Evolutionary conservation across 257 asterid species (phyloP), one percentile per base, ranked within the genome.

Genomic region (Anisodus acutangulus): DNA sequence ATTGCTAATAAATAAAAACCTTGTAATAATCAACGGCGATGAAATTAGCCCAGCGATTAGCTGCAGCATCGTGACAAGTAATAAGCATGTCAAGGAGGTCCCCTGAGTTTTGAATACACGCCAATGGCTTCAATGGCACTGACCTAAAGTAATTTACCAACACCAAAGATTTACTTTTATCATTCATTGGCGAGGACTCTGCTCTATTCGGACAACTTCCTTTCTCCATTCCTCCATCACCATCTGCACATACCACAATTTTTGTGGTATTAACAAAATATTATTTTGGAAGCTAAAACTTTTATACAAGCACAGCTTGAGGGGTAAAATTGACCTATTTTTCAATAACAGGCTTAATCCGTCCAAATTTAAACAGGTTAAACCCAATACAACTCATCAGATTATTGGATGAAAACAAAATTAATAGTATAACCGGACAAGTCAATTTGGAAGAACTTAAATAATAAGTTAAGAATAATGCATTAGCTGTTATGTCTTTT

Each of bases 1-100:
- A 16, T 16, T 57, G 8, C 10, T 66, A 2, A 1, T 31, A 11
- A 5, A 11, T 26, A 31, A 17, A 3, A 31, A 92, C 98, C 98
- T 93, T 95, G 78, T 93, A 95, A 88, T 69, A 95, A 83, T 95
- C 98, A 22, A 88, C 98, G 0, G 98, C 97, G 6, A 95, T 78
- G 41, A 93, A 95, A 85, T 95, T 95, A 19, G 98, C 92, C 98
- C 97, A 92, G 5, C 98, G 93, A 67, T 90, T 88, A 6, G 88
- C 97, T 62, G 98, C 87, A 41, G 93, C 92, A 0, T 11, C 83
- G 22, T 91, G 86, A 80, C 98, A 95, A 5, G 98, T 92, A 43
- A 3, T 89, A 70, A 92, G 81, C 97, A 93, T 95, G 88, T 84
- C 70, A 82, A 71, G 31, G 2, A 95, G 91, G 68, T 57, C 84